These are phyloP conservation scores for Kodamaea suecica DNA, from an alignment of 1,139 yeast genomes.

Conservation along the genomic window DNA sequence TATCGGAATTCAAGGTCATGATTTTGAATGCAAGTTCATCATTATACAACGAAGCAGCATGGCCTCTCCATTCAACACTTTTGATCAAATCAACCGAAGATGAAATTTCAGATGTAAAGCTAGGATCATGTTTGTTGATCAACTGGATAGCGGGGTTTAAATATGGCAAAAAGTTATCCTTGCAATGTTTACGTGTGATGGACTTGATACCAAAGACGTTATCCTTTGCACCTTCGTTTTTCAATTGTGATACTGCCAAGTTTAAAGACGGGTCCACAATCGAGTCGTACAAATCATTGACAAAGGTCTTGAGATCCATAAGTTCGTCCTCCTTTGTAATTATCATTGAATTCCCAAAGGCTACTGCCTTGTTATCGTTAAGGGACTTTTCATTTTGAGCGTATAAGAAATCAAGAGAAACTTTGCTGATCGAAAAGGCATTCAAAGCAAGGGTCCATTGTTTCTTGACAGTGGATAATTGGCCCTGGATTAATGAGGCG, in stretches of 20 bases:
- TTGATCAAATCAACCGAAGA: conserved; percentile 27
- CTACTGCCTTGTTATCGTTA: too few relatives aligned
- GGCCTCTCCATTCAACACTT: conserved; percentile 66
- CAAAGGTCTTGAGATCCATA: conserved; percentile 38
- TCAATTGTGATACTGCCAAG: conserved; percentile 51
- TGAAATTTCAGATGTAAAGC: conserved; percentile 38
- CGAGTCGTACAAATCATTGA: conserved; percentile 56
- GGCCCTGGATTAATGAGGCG: conserved; percentile 59
- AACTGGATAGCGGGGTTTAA: conserved; percentile 37
- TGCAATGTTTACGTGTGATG: conserved; percentile 44
- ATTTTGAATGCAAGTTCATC: conserved; percentile 69
- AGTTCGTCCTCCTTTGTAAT: conserved; percentile 18
- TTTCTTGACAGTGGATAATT: conserved; percentile 52
- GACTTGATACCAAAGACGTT: conserved; percentile 24
- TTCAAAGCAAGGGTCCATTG: conserved; percentile 55
- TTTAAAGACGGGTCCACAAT: conserved; percentile 68
- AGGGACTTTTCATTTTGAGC: conserved; percentile 11
- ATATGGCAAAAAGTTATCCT: conserved; percentile 32
- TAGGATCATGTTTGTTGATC: conserved; percentile 37
- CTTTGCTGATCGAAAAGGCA: conserved; percentile 58
- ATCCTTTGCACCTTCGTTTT: conserved; percentile 9
- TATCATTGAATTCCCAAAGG: too few relatives aligned
- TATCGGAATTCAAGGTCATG: conserved; percentile 43
- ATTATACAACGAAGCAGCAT: conserved; percentile 64
- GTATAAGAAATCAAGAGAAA: conserved; percentile 53